Evolutionary conservation across 1,284 basidiomycete genomes (phyloP), one percentile per base, ranked within the genome.

Genomic region (Coriolopsis trogii): DNA sequence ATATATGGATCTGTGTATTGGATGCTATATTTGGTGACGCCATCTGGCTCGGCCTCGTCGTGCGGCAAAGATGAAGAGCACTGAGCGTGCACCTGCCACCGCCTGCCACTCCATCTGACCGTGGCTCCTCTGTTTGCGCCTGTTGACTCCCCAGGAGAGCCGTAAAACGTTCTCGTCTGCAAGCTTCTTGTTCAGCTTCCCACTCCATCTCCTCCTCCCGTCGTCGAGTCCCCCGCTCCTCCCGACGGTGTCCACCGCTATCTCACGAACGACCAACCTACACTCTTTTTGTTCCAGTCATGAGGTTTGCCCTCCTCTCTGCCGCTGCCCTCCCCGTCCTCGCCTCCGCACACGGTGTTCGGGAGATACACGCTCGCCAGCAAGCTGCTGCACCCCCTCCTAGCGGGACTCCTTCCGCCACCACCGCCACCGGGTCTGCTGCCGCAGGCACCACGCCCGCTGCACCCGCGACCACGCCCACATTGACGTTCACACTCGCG

Each of bases 401-500:
- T n/a, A 43, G 47, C 6, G 12, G 42, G n/a, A 18, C 53, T 34
- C 24, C 59, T 31, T 30, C 48, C 18, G 53, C 43, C 6, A 18
- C 30, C n/a, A 29, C 21, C 21, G 16, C 40, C 25, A 29, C 41
- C 37, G 16, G 46, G 29, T 38, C 59, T 23, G 33, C 54, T 15
- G 39, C 48, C 13, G 13, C 59, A 10, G 49, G 53, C 21, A 28
- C 54, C n/a, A 41, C 55, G 7, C 41, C 56, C 29, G 51, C 62
- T 9, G 51, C 40, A 6, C 38, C 62, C 16, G 42, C 45, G 30
- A 37, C 60, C 12, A 44, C 55, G 24, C 53, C 61, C 5, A 53
- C 67, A 3, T 54, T 67, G 26, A 69, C 75, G 6, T 67, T 72
- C 40, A 67, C 80, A 5, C 69, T 86, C 18, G 53, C 70, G 9